Conservation (phyloP, 2,329 filamentous ascomycete species). For the Blumeria hordei region DNA sequence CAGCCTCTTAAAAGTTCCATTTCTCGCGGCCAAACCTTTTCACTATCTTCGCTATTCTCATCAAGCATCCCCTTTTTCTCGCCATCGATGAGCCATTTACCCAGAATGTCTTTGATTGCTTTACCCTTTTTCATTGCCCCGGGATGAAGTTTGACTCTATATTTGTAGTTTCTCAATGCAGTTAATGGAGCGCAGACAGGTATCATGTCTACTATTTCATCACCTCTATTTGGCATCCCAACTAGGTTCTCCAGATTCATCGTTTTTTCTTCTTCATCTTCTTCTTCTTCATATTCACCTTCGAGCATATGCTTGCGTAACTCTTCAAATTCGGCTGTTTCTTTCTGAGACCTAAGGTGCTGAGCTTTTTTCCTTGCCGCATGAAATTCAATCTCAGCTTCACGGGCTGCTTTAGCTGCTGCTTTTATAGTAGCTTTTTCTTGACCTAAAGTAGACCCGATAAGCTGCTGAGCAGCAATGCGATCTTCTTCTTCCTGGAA, state of each 20-base stretch:
- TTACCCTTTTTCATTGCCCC: constrained; percentile 84
- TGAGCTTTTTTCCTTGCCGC: constrained; percentile 57
- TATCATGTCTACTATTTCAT: constrained; percentile 51
- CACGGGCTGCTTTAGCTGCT: constrained; percentile 39
- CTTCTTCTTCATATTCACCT: constrained; percentile 30
- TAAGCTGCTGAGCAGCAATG: constrained; percentile 55
- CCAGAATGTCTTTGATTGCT: constrained; percentile 73
- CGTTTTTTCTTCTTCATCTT: constrained; percentile 27
- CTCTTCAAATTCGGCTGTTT: constrained; percentile 57
- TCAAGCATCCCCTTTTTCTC: constrained; percentile 30
- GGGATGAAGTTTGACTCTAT: constrained; percentile 86
- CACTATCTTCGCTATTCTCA: constrained; percentile 33
- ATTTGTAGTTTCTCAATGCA: constrained; percentile 50
- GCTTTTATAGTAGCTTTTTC: constrained; percentile 46
- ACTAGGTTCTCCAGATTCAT: constrained; percentile 46
- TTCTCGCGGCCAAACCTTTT: constrained; percentile 67
- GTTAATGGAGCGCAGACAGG: constrained; percentile 41
- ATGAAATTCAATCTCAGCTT: constrained; percentile 47
- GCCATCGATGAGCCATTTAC: constrained; percentile 48
- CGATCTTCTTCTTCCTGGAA: constrained; percentile 90
- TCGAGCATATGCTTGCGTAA: constrained; percentile 33
- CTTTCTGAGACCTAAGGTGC: constrained; percentile 51
- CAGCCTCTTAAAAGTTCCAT: constrained; percentile 61
- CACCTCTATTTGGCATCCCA: constrained; percentile 53
- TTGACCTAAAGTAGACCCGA: constrained; percentile 48